Evolutionary conservation across 2,329 filamentous ascomycete genomes (phyloP), one percentile per base, ranked within the genome.

Genomic region (Cladophialophora chaetospira): DNA sequence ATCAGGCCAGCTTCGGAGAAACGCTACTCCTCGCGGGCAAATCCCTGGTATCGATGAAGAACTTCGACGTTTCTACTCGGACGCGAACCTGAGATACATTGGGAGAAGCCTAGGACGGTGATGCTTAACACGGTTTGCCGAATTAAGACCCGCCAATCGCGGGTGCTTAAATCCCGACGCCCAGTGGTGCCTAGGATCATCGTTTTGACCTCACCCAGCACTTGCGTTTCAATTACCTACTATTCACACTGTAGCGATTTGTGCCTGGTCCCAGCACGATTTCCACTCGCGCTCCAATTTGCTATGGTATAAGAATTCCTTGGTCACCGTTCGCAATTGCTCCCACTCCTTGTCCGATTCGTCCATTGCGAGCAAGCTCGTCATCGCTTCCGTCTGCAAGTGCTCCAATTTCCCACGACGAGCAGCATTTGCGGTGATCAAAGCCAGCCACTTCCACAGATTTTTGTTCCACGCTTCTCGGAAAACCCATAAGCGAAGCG

Each of bases 401-500:
- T 47, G 26, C 17, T 47, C 17, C 55, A 58, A 17, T 13, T 28
- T 42, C 29, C 47, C 55, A 53, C 55, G 47, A 29, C 59, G 51
- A 10, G 55, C 55, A 15, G 55, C 55, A 33, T 61, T 61, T 11
- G 59, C 55, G n/a, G 55, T 53, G 8, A 61, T 6, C 9, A 61
- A 38, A 5, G 52, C 25, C 4, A 56, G 25, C 59, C 59, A 61
- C 5, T 21, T 45, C 55, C 58, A 58, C 23, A 58, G 23, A 4
- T 43, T 45, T 33, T 21, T 21, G 31, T 48, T 28, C 38, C 59
- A 48, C 19, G 35, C 4, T 25, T 56, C 36, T 17, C 38, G 17
- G 9, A 47, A 46, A 9, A 40, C 23, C 19, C 49, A 46, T 10
- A 29, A 35, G 10, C 43, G 53, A 6, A 61, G 17, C 2, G 38